Evolutionary conservation across 345 rosid genomes (phyloP).

Genomic region (Citrus hindsii): DNA sequence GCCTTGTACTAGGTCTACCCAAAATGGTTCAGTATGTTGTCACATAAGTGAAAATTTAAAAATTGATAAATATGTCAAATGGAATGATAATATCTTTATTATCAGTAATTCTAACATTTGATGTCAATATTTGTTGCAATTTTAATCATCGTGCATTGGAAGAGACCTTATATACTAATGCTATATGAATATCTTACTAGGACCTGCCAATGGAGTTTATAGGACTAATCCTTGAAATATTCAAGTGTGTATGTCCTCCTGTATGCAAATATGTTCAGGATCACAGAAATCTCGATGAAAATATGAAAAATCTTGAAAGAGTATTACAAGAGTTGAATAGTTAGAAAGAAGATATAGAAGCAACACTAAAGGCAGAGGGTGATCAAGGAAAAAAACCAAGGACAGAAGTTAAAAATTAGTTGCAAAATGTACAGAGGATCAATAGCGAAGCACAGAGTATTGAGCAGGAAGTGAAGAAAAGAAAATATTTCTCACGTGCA

Average conservation of each 20-base stretch:
- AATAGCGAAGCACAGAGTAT: neutral
- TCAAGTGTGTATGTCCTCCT: neutral
- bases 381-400: neutral
- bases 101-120: too few species aligned
- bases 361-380: neutral
- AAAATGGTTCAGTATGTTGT: too few species aligned
- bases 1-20: too few species aligned
- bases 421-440: neutral
- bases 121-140: too few species aligned
- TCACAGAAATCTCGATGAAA: too few species aligned
- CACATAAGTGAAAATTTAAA: too few species aligned
- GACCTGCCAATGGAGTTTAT: neutral
- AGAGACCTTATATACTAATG: too few species aligned
- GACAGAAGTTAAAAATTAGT: neutral
- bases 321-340: neutral
- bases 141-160: too few species aligned
- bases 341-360: neutral
- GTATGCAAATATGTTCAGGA: neutral
- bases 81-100: too few species aligned
- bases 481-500: too few species aligned
- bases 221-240: neutral
- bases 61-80: too few species aligned
- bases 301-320: neutral
- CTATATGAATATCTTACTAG: too few species aligned
- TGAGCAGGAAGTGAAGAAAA: neutral